Evolutionary conservation across 306 rosid species (phyloP), one percentile per base, ranked within the genome.

Genomic region (Lathyrus aphaca): DNA sequence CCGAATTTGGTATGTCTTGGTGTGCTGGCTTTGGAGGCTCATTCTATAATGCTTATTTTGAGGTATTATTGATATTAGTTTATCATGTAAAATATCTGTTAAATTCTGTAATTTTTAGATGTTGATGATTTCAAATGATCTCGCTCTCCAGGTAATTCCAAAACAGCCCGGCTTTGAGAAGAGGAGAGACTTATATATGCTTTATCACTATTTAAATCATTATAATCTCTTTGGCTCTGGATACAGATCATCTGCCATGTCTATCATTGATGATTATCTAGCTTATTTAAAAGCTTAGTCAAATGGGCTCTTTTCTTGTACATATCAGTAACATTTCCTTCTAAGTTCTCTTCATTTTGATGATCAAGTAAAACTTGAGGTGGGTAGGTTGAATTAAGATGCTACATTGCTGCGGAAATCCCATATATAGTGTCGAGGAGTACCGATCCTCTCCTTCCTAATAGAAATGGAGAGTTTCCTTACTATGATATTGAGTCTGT

Each of bases 1-100:
- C 96, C 53, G 97, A 90, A 71, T 94, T 94, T 51, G 98, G 97
- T 68, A 94, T 94, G 97, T 88, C 97, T 6, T 90, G 96, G 97
- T 94, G 98, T 77, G 97, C 98, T 44, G 92, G 95, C 55, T 94
- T 90, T 74, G 98, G 98, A 72, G 95, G 86, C 73, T 81, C 98
- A 25, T 94, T 94, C 78, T 94, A 88, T 80, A 72, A 79, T 68
- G 75, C 96, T 30, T 94, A 94, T 88, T 94, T 94, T 38, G 81
- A 88, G 96, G 98, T 89, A 77, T 13, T 69, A 7, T 74, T 68
- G 44, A 5, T 53, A 4, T 68, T 49, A 45, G 10, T 12, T 30
- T 73, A 23, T 57, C 58, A 62, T 53, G 76, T 57, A n/a, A 45
- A 35, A 43, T 46, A 60, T 74, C 60, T 7, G 18, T 68, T 42